phyloP scores from a whole-genome alignment of 169 alveolate species.

The Miamiensis avidus region DNA sequence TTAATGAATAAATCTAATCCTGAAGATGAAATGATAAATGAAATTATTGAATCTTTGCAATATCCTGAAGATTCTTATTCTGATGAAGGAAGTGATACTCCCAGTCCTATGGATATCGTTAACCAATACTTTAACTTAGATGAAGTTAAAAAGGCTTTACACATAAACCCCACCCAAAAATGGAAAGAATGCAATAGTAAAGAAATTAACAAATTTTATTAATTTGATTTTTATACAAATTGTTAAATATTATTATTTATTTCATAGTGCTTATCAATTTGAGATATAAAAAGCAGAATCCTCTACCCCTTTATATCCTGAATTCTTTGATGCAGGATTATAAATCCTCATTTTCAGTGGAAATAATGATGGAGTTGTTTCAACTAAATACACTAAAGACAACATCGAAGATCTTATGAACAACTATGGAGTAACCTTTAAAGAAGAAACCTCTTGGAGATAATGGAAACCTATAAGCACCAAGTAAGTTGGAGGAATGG shows the following conservation, averaged over 20 bases:
- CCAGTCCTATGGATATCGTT: conserved; percentile 1
- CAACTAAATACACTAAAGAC: conserved; percentile 69
- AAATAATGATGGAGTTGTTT: conserved; percentile 75
- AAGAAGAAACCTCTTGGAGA: conserved; percentile 32
- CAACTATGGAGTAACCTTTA: conserved; percentile 32
- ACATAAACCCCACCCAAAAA: conserved; percentile 48
- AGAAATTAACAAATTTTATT: conserved; percentile 24
- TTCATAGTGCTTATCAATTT: too few species aligned
- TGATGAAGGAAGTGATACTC: conserved; percentile 3
- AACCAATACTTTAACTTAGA: conserved; percentile 58
- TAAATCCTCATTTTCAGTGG: conserved; percentile 71
- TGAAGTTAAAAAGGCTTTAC: conserved; percentile 59
- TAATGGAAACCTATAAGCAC: conserved; percentile 37
- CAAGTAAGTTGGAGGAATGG: conserved; percentile 39
- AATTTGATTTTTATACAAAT: too few species aligned
- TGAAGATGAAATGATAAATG: neutral
- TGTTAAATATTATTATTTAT: too few species aligned
- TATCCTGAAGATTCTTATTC: conserved; percentile 19
- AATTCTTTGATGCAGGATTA: conserved; percentile 40
- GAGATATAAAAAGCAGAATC: too few species aligned
- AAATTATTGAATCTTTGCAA: conserved; percentile 22
- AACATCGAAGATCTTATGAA: conserved; percentile 53
- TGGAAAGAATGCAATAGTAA: neutral
- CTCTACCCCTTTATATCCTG: conserved; percentile 51
- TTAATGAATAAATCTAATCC: neutral